Conservation (phyloP, 2,329 filamentous ascomycete species). For the Aspergillus piperis region DNA sequence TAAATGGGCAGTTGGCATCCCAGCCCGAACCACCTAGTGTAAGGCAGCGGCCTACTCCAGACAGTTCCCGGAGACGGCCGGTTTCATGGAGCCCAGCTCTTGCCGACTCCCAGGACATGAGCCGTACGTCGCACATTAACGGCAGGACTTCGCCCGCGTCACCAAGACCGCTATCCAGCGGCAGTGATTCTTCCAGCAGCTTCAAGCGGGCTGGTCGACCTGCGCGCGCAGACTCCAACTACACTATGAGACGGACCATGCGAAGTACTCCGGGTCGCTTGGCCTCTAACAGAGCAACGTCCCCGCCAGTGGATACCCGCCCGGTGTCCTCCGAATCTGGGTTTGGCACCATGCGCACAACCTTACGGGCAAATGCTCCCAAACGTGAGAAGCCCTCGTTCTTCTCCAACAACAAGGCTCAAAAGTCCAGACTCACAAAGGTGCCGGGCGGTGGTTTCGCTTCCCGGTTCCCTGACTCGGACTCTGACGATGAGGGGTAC, state of each 20-base stretch:
- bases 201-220: slow-evolving; percentile 67
- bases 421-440: slow-evolving; percentile 31
- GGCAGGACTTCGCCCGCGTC: slow-evolving; percentile 29
- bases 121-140: slow-evolving; percentile 11
- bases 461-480: slow-evolving; percentile 61
- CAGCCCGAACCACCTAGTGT: slow-evolving; percentile 11
- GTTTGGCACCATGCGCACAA: slow-evolving; percentile 47
- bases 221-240: slow-evolving; percentile 48
- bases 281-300: slow-evolving; percentile 55
- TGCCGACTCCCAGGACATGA: slow-evolving; percentile 16
- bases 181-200: slow-evolving; percentile 71
- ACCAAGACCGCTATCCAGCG: slow-evolving; percentile 61
- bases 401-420: slow-evolving; percentile 41
- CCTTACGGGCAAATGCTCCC: slow-evolving; percentile 53
- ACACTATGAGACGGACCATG: slow-evolving; percentile 74
- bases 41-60: slow-evolving; percentile 1
- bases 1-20: slow-evolving; percentile 2
- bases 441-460: slow-evolving; percentile 36
- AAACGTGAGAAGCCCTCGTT: slow-evolving; percentile 42
- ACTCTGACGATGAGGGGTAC: slow-evolving; percentile 65
- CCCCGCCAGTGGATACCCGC: slow-evolving; percentile 57
- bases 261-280: slow-evolving; percentile 50
- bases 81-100: slow-evolving; percentile 27
- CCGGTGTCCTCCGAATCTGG: slow-evolving; percentile 47
- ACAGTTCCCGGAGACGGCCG: slow-evolving; percentile 21